These are phyloP conservation scores for Boletus calvinii DNA, from an alignment of 1,284 basidiomycete genomes.

Conservation along the genomic window DNA sequence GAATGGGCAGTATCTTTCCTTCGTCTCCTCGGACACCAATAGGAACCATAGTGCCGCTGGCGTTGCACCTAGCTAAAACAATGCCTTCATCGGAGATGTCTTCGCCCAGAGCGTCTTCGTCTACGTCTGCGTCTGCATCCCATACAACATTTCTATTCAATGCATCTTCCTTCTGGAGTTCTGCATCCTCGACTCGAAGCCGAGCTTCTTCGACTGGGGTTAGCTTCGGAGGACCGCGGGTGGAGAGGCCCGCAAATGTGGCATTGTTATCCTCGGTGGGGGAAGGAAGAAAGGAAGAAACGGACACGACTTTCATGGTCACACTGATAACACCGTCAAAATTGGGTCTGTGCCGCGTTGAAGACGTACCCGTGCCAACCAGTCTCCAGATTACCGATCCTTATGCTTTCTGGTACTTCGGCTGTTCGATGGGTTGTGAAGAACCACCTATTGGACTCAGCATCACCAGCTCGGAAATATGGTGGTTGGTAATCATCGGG, in stretches of 20 bases:
- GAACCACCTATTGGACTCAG: conserved; percentile 67
- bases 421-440: conserved; percentile 69
- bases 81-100: conserved; percentile 47
- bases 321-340: conserved; percentile 45
- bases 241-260: conserved; percentile 52
- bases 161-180: conserved; percentile 52
- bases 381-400: conserved; percentile 62
- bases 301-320: conserved; percentile 65
- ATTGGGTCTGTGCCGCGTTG: neutral
- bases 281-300: conserved; percentile 70
- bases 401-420: conserved; percentile 70
- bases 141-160: conserved; percentile 44
- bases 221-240: conserved; percentile 39
- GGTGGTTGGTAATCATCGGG: conserved; percentile 78
- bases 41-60: conserved; percentile 33
- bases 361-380: conserved; percentile 64
- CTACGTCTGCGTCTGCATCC: conserved; percentile 56
- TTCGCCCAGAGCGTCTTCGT: conserved; percentile 50
- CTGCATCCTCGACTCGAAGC: conserved; percentile 50
- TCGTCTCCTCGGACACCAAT: conserved; percentile 49
- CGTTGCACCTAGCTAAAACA: conserved; percentile 29
- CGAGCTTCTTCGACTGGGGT: conserved; percentile 57
- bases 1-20: conserved; percentile 43
- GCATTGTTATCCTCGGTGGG: conserved; percentile 57
- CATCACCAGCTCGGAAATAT: conserved; percentile 67